phyloP scores from a whole-genome alignment of 2,329 filamentous ascomycete species.

The Aspergillus transmontanensis region DNA sequence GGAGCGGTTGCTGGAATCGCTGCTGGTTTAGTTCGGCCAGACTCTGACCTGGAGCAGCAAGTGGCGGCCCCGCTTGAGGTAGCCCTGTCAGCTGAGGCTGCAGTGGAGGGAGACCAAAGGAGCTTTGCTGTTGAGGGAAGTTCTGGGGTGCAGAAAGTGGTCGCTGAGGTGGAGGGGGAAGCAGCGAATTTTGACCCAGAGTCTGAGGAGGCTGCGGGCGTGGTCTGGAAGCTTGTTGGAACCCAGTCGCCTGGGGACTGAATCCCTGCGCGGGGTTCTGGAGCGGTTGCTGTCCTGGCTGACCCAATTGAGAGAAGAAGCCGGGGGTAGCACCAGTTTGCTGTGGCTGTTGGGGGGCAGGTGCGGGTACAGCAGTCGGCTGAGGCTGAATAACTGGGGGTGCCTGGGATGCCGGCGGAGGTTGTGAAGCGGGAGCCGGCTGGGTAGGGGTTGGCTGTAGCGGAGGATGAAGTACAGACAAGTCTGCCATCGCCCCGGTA shows the following conservation, averaged over 20 bases:
- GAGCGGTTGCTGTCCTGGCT: slow-evolving; percentile 25
- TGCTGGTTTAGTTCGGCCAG: slow-evolving; percentile 71
- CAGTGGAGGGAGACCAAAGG: slow-evolving; percentile 72
- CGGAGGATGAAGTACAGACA: slow-evolving; percentile 65
- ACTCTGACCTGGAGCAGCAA: slow-evolving; percentile 75
- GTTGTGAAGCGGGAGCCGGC: slow-evolving; percentile 51
- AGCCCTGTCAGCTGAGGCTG: slow-evolving; percentile 83
- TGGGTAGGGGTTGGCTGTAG: slow-evolving; percentile 56
- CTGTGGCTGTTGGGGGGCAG: slow-evolving; percentile 43
- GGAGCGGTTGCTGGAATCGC: slow-evolving; percentile 61
- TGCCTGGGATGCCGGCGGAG: slow-evolving; percentile 44
- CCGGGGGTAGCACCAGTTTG: slow-evolving; percentile 49
- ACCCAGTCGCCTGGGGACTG: slow-evolving; percentile 41
- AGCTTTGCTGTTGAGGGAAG: slow-evolving; percentile 68
- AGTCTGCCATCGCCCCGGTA: slow-evolving; percentile 70
- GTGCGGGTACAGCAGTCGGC: slow-evolving; percentile 40
- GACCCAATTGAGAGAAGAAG: slow-evolving; percentile 54
- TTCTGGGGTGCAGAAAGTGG: slow-evolving; percentile 87
- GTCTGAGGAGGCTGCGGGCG: slow-evolving; percentile 71
- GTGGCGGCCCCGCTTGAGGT: slow-evolving; percentile 57
- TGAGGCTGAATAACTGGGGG: slow-evolving; percentile 42
- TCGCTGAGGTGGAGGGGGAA: slow-evolving; percentile 76
- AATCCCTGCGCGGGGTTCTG: slow-evolving; percentile 26
- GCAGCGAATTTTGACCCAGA: slow-evolving; percentile 63
- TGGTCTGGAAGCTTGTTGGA: slow-evolving; percentile 57